phyloP scores from a whole-genome alignment of 371 early-diverging fungal species.

The Thermomucor indicae-seudaticae region DNA sequence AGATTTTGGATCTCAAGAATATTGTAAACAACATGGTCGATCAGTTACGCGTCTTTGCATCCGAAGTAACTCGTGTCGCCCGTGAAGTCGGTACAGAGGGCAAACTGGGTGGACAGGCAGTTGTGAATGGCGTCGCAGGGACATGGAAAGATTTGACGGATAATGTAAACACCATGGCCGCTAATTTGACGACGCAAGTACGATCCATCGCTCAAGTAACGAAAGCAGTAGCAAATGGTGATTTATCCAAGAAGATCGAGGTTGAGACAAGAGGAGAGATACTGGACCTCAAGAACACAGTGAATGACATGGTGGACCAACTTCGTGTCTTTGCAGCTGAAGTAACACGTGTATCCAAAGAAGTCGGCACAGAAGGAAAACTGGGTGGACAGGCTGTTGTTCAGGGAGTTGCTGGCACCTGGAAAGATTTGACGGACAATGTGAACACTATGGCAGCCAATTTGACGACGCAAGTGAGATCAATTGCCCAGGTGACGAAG shows the following conservation, averaged over 20 bases:
- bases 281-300: constrained; percentile 15
- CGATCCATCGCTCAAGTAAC: constrained; percentile 34
- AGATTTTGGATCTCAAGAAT: constrained; percentile 37
- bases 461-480: constrained; percentile 42
- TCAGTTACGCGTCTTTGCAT: constrained; percentile 51
- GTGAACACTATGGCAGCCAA: constrained; percentile 21
- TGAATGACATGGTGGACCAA: constrained; percentile 20
- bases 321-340: constrained; percentile 13
- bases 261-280: constrained; percentile 18
- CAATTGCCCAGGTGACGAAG: constrained; percentile 26
- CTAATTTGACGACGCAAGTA: constrained; percentile 46
- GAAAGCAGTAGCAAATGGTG: constrained; percentile 19
- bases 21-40: constrained; percentile 50
- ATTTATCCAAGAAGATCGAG: constrained; percentile 17
- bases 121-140: constrained; percentile 29
- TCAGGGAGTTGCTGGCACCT: constrained; percentile 12
- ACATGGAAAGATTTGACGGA: constrained; percentile 37
- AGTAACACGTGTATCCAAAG: constrained; percentile 14
- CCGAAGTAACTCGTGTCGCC: constrained; percentile 60
- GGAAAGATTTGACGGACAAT: constrained; percentile 14
- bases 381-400: constrained; percentile 17
- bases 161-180: constrained; percentile 38
- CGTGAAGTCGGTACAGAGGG: constrained; percentile 62
- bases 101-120: constrained; percentile 36
- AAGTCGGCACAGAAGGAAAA: constrained; percentile 20